Evolutionary conservation across 176 grass and related monocot species (phyloP).

Genomic region (Triticum turgidum): DNA sequence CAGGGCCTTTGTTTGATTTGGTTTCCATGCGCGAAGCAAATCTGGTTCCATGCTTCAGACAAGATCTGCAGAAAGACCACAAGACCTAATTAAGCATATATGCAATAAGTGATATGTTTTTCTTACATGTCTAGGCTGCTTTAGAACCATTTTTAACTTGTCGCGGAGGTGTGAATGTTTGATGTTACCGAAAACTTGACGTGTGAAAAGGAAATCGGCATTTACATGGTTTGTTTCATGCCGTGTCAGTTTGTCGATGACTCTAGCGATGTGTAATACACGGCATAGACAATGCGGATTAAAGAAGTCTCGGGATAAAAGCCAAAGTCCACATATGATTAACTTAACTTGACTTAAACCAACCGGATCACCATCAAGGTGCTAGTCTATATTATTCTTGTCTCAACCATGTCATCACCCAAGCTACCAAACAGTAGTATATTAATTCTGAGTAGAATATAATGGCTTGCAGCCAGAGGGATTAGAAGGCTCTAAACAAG

Average conservation of each 20-base stretch:
- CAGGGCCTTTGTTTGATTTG: slow-evolving; percentile 28
- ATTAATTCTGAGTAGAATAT: slow-evolving; percentile 25
- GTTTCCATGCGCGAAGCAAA: slow-evolving; percentile 47
- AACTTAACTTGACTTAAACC: slow-evolving; percentile 55
- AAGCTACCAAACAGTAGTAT: slow-evolving; percentile 44
- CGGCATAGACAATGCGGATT: slow-evolving; percentile 6
- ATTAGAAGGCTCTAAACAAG: slow-evolving; percentile 46
- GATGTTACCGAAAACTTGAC: background rate
- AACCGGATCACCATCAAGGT: slow-evolving; percentile 34
- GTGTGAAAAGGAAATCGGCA: slow-evolving; percentile 13
- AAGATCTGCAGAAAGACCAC: slow-evolving; percentile 32
- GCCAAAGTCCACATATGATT: slow-evolving; percentile 45
- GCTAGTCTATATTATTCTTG: slow-evolving; percentile 18
- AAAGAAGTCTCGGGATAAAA: slow-evolving; percentile 22
- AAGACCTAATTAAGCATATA: slow-evolving; percentile 21
- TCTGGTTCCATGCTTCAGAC: slow-evolving; percentile 27
- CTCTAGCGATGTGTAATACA: slow-evolving; percentile 23
- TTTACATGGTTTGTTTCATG: slow-evolving; percentile 28
- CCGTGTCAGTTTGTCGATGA: slow-evolving; percentile 27
- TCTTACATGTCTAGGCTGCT: background rate
- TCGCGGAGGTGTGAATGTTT: background rate
- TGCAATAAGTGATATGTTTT: slow-evolving; percentile 25
- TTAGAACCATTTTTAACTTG: background rate
- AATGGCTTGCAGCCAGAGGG: slow-evolving; percentile 34
- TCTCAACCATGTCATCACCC: slow-evolving; percentile 35